Base-by-base conservation (phyloP, 208 protist species). In the Crithidia brevicula region DNA sequence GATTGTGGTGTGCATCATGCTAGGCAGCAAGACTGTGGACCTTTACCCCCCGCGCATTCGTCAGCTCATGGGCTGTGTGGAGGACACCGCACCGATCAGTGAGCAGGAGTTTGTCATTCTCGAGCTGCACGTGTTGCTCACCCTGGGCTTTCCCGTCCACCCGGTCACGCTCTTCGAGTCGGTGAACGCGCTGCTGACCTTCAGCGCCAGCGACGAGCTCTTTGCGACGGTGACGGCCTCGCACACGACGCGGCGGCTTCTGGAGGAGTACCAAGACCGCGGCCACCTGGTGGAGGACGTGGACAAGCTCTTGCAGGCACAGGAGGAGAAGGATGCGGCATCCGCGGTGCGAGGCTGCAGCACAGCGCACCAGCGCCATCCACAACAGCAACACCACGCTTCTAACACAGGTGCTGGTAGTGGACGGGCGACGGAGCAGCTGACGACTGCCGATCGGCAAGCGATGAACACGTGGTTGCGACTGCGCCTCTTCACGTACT, bases 1-100 rank as follows among this genome's bases (percentile, higher is more conserved):
- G 45, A 85, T 95, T 50, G 72, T 77, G 31, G 79, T 83, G 25
- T 95, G 89, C 64, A 76, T 72, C 31, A 91, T 94, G 85, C 73
- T 94, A 49, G 80, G 79, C 27, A 89, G 85, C 69, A 94, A 94
- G 65, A 81, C 82, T n/a, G 73, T 81, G 23, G 79, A 94, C 66
- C 74, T 75, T n/a, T 89, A 86, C 68, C 84, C 86, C 36, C 82
- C 86, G 10, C 67, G 74, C n/a, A 78, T 90, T 43, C 73, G 77
- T 23, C 74, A 78, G 42, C 64, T 94, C 36, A 64, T 91, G 58
- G 66, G 66, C 43, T 92, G 82, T 47, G 61, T 92, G 5, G 66
- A 78, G 43, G 63, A 73, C 34, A 75, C 77, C 4, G 77, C 47
- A 28, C 67, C 71, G 2, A 76, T 89, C 47, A 77, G 49, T 16